Conservation (phyloP, 2,329 filamentous ascomycete species). For the Trichoderma pleuroti region DNA sequence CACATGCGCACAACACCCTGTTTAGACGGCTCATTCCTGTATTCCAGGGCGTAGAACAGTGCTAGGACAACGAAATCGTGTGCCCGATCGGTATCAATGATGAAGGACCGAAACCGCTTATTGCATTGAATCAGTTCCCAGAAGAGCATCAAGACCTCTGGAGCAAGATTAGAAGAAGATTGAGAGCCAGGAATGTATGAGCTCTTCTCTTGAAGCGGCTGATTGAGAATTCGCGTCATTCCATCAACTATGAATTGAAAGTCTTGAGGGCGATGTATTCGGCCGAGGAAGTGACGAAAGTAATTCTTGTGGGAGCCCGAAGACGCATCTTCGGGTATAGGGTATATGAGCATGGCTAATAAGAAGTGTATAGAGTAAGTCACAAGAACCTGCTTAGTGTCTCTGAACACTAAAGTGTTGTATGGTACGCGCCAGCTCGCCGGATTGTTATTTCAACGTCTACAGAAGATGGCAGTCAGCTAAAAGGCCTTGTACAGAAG, state of each 20-base stretch:
- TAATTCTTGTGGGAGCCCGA: conserved; percentile 75
- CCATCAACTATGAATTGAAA: conserved; percentile 97
- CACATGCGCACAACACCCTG: conserved; percentile 96
- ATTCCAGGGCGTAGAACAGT: conserved; percentile 88
- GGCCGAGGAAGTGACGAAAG: conserved; percentile 87
- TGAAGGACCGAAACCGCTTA: conserved; percentile 92
- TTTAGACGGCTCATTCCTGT: conserved; percentile 79
- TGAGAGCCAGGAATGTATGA: conserved; percentile 87
- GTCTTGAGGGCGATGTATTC: conserved; percentile 88
- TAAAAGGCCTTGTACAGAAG: not conserved
- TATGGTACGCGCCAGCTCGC: conserved; percentile 92
- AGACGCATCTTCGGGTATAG: conserved; percentile 73
- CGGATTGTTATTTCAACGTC: conserved; percentile 95
- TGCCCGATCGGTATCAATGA: conserved; percentile 89
- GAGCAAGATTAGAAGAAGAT: conserved; percentile 76
- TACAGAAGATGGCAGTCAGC: conserved; percentile 33
- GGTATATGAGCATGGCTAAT: conserved; percentile 80
- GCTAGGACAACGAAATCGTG: conserved; percentile 91
- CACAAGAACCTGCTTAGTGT: conserved; percentile 84
- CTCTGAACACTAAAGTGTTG: conserved; percentile 86
- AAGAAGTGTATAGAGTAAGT: conserved; percentile 89
- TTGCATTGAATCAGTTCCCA: conserved; percentile 98
- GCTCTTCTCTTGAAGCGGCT: conserved; percentile 82
- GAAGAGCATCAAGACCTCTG: conserved; percentile 94
- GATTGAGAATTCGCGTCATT: conserved; percentile 87